These are phyloP conservation scores for Canariomyces notabilis DNA, from an alignment of 2,329 filamentous ascomycete genomes.

Conservation along the genomic window DNA sequence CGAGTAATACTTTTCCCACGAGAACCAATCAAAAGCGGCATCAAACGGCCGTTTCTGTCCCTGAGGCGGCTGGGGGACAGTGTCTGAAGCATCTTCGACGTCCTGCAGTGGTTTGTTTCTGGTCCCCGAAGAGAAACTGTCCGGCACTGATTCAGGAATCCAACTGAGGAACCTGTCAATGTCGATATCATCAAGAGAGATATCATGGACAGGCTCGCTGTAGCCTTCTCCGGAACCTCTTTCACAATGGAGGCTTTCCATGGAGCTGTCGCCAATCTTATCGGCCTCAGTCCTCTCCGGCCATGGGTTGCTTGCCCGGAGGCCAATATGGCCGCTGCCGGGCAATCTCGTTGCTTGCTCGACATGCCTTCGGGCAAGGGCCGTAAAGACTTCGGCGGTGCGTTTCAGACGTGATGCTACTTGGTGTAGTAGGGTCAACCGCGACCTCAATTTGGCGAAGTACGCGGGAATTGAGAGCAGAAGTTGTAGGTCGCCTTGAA, in stretches of 20 bases:
- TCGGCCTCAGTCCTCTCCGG: too few relatives aligned
- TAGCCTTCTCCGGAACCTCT: too few relatives aligned
- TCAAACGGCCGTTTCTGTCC: constrained; percentile 12
- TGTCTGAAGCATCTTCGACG: not conserved
- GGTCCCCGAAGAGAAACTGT: not conserved
- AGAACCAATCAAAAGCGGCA: constrained; percentile 16
- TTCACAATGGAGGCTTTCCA: too few relatives aligned
- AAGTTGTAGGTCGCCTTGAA: constrained; percentile 2
- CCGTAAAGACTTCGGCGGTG: constrained; percentile 5
- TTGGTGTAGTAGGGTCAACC: constrained; percentile 1
- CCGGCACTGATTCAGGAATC: not conserved
- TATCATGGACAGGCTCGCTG: too few relatives aligned
- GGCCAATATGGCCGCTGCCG: too few relatives aligned
- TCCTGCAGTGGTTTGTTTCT: not conserved
- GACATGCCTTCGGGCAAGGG: constrained; percentile 4
- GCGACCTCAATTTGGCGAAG: not conserved
- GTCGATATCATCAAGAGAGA: constrained; percentile 1
- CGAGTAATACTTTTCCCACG: constrained; percentile 12
- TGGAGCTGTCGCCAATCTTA: too few relatives aligned
- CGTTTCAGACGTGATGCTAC: not conserved
- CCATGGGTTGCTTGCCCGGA: too few relatives aligned
- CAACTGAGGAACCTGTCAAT: constrained; percentile 10
- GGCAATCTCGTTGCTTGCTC: not conserved
- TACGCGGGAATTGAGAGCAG: not conserved
- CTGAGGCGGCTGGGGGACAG: not conserved